These are phyloP conservation scores for Nepenthes mirabilis DNA, from an alignment of 148 eudicot genomes.

Conservation along the genomic window DNA sequence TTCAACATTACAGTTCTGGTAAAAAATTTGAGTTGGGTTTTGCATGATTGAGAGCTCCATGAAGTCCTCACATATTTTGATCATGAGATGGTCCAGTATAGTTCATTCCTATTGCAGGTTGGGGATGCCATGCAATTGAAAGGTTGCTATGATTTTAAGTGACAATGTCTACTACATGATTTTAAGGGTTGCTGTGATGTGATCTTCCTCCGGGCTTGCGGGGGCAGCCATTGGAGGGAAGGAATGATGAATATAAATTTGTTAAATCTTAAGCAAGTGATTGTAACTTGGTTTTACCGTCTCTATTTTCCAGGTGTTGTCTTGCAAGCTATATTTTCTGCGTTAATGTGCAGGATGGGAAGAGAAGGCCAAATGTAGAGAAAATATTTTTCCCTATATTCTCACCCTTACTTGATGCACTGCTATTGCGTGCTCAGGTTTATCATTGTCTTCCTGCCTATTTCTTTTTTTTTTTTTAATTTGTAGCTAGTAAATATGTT, in stretches of 20 bases:
- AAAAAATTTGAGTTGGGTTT: constrained; percentile 7
- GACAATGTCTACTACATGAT: no score
- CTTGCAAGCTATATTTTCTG: constrained; percentile 66
- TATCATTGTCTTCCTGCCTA: background rate
- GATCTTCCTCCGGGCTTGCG: no score
- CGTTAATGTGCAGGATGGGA: constrained; percentile 29
- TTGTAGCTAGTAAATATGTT: background rate
- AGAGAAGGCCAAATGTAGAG: constrained; percentile 34
- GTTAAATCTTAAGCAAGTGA: no score
- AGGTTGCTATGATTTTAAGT: no score
- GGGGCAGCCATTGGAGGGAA: background rate
- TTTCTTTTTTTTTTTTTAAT: background rate
- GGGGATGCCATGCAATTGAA: no score
- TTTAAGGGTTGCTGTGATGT: no score
- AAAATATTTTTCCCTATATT: constrained; percentile 49
- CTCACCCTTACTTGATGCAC: constrained; percentile 71
- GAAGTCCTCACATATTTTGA: no score
- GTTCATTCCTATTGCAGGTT: no score
- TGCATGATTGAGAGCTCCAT: no score
- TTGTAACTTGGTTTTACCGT: background rate
- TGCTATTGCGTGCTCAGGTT: constrained; percentile 94
- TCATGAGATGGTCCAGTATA: no score
- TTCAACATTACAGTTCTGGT: constrained; percentile 95
- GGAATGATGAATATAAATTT: no score
- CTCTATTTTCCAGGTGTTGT: constrained; percentile 50